Evolutionary conservation across 1,284 basidiomycete species (phyloP).

Genomic region (Papiliotrema fonsecae): DNA sequence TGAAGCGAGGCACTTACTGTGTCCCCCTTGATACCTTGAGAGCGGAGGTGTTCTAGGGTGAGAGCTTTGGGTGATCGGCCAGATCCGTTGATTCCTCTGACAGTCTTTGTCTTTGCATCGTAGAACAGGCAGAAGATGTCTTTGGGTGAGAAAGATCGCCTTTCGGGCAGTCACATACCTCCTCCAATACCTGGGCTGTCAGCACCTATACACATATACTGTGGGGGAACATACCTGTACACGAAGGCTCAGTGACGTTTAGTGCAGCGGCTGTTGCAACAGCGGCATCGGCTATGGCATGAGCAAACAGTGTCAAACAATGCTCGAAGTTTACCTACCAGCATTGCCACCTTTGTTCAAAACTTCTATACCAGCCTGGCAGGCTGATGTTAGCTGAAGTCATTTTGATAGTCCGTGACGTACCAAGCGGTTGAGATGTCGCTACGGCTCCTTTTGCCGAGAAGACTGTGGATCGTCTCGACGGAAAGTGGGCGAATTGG

Average conservation of each 20-base stretch:
- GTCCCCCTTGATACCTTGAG: constrained; percentile 63
- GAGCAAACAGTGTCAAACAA: not conserved
- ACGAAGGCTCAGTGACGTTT: constrained; percentile 69
- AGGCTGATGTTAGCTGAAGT: constrained; percentile 50
- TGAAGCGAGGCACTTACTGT: constrained; percentile 32
- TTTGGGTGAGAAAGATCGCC: not conserved
- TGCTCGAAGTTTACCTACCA: no score
- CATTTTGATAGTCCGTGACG: constrained; percentile 1
- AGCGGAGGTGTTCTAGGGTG: constrained; percentile 65
- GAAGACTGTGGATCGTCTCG: constrained; percentile 39
- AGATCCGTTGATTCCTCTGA: constrained; percentile 57
- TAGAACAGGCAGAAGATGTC: constrained; percentile 93
- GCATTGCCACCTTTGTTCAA: constrained; percentile 87
- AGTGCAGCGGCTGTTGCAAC: constrained; percentile 80
- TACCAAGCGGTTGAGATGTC: constrained; percentile 73
- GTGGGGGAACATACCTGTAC: constrained; percentile 25
- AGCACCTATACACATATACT: constrained; percentile 2
- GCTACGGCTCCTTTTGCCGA: constrained; percentile 74
- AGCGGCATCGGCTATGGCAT: constrained; percentile 60
- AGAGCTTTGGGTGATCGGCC: constrained; percentile 78
- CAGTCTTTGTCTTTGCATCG: constrained; percentile 69
- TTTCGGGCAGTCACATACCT: constrained; percentile 7
- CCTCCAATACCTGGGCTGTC: constrained; percentile 51
- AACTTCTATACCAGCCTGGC: constrained; percentile 82
- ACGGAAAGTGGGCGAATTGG: constrained; percentile 41